Percentiles rank a stretch among this genome's conserved stretches.
Evolutionary conservation across 106 monocot species (phyloP).

Genomic region (Platanthera zijinensis): DNA sequence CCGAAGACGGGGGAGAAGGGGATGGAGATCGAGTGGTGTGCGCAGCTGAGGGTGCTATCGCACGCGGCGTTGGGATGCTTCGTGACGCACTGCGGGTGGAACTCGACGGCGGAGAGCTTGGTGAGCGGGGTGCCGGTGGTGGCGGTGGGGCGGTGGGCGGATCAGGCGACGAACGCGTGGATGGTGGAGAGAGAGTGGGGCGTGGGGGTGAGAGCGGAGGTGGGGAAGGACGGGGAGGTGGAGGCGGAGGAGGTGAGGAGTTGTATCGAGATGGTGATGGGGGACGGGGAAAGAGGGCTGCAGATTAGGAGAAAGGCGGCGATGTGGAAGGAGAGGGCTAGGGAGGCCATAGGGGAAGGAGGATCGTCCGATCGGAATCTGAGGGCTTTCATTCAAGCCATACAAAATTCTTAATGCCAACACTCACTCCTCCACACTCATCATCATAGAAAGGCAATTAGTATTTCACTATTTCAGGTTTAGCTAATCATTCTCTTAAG

Average conservation of each 20-base stretch:
- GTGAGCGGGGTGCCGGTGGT: conserved; percentile 5
- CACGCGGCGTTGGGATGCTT: conserved; percentile 28
- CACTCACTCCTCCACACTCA: too few relatives aligned
- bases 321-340: too few relatives aligned
- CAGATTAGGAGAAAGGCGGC: too few relatives aligned
- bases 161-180: conserved; percentile 9
- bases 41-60: conserved; percentile 18
- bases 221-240: conserved; percentile 8
- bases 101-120: conserved; percentile 14
- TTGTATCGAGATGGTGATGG: conserved; percentile 37
- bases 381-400: too few relatives aligned
- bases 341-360: too few relatives aligned
- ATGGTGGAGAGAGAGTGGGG: conserved; percentile 13
- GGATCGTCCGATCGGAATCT: too few relatives aligned
- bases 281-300: conserved; percentile 11
- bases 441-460: too few relatives aligned
- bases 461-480: too few relatives aligned
- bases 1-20: conserved; percentile 7
- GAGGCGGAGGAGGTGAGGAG: conserved; percentile 24
- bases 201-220: conserved; percentile 5
- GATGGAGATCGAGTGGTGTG: conserved; percentile 24
- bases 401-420: too few relatives aligned
- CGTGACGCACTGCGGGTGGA: conserved; percentile 31
- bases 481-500: too few relatives aligned
- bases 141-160: conserved; percentile 12